These are phyloP conservation scores for Eucalyptus pumila DNA, from an alignment of 345 rosid species.

Conservation along the genomic window DNA sequence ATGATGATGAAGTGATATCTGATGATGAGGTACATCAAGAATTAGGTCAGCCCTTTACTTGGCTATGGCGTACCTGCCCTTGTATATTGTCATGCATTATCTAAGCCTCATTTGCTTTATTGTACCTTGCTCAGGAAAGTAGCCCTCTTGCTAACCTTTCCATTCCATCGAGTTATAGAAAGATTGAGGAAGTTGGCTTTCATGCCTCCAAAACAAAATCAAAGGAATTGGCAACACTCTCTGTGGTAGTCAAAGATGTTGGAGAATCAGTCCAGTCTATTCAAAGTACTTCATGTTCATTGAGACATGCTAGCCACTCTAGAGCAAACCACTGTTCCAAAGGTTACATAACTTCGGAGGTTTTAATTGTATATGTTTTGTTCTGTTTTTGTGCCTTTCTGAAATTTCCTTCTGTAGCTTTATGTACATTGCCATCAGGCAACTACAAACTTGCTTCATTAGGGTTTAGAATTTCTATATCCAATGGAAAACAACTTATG, in stretches of 20 bases:
- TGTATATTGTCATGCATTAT: neutral
- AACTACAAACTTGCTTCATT: neutral
- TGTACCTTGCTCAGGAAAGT: neutral
- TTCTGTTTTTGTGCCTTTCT: neutral
- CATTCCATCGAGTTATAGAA: neutral
- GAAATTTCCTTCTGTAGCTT: neutral
- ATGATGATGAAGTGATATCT: conserved; percentile 20
- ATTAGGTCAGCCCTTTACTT: neutral
- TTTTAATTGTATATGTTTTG: neutral
- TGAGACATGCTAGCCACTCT: conserved; percentile 13
- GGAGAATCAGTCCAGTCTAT: neutral
- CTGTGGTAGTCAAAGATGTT: conserved; percentile 10
- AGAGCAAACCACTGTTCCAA: conserved; percentile 19
- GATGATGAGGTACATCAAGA: conserved; percentile 24
- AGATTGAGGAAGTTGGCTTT: neutral
- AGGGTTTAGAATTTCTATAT: neutral
- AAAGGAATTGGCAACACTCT: neutral
- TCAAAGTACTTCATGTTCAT: conserved; percentile 13
- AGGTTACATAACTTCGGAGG: conserved; percentile 14
- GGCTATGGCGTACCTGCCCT: neutral
- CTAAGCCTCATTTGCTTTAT: neutral
- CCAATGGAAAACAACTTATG: neutral
- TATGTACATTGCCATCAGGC: neutral
- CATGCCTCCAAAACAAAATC: neutral
- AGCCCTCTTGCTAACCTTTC: neutral